Evolutionary conservation across 2,329 filamentous ascomycete genomes (phyloP).

Genomic region (Sporothrix sp.): DNA sequence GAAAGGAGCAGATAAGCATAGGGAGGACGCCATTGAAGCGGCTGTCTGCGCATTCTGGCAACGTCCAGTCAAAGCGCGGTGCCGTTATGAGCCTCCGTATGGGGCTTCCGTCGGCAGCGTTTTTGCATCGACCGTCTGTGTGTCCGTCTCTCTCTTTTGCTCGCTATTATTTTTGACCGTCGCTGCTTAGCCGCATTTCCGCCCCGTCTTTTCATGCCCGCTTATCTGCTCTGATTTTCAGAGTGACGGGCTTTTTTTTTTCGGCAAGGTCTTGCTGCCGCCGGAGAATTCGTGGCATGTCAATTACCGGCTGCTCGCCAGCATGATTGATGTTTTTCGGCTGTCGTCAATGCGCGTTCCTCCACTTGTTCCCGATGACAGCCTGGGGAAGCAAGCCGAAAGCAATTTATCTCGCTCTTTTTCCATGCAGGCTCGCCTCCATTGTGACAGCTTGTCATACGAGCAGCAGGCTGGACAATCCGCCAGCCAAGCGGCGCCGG

Average conservation of each 20-base stretch:
- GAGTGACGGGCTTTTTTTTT: neutral
- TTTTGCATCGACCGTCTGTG: neutral
- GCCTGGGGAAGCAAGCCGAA: too few species aligned
- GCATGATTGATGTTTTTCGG: too few species aligned
- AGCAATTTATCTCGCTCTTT: neutral
- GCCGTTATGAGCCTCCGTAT: too few species aligned
- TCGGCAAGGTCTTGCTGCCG: neutral
- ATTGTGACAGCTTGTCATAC: neutral
- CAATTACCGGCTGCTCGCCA: too few species aligned
- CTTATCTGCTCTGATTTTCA: neutral
- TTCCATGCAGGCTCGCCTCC: neutral
- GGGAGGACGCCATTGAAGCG: too few species aligned
- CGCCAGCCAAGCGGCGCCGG: neutral
- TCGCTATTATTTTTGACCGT: neutral
- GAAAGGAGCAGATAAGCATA: too few species aligned
- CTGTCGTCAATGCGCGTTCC: too few species aligned
- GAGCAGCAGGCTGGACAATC: neutral
- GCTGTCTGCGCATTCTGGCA: too few species aligned
- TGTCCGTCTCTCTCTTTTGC: neutral
- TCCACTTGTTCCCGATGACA: too few species aligned
- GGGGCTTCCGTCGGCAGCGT: neutral
- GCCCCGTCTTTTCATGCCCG: neutral
- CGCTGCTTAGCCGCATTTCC: slow-evolving; percentile 5
- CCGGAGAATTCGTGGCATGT: neutral
- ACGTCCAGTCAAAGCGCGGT: too few species aligned